Evolutionary conservation across 805 yeast species (phyloP), one percentile per base, ranked within the genome.

Genomic region (Wickerhamomyces bisporus): DNA sequence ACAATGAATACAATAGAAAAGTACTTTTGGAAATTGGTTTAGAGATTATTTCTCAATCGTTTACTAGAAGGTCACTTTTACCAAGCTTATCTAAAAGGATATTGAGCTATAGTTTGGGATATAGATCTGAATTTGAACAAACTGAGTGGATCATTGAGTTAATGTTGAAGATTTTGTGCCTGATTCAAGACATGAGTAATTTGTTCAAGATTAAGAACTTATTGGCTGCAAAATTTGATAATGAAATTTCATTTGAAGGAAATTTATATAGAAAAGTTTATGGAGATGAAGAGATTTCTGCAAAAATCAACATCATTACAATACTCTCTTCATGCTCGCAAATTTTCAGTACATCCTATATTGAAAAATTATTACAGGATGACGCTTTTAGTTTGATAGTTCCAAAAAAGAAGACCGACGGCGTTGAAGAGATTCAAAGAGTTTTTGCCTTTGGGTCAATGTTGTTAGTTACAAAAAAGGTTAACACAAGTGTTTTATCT

Each of bases 381-480:
- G 55, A 52, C 4, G 54, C 57, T 7, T 70, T 66, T 45, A 65
- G 68, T 27, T 54, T 84, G 3, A 59, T 78, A 28, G 49, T 54
- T 2, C 81, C 83, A 2, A 49, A 61, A 23, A 77, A 72, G 50
- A 66, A 75, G 30, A 73, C 77, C 0, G 93, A 85, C 52, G 84
- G 86, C 0, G 62, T 62, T 7, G 95, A 86, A 53, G 93, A 85
- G 51, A 62, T 75, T 61, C 67, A 66, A 36, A 66, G 97, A 43
- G 58, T 85, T 8, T 73, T 70, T 40, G 53, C 78, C 7, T 71
- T 77, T 45, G 71, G 76, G 23, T 65, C 84, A 15, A 48, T 83
- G 10, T 44, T 82, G 13, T 41, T 76, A 2, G 44, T 77, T 10
- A 41, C 70, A 16, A 70, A 66, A 31, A 49, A 57, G 3, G 44